Base-by-base conservation (phyloP, 345 rosid genomes). In the Cardiospermum halicacabum region DNA sequence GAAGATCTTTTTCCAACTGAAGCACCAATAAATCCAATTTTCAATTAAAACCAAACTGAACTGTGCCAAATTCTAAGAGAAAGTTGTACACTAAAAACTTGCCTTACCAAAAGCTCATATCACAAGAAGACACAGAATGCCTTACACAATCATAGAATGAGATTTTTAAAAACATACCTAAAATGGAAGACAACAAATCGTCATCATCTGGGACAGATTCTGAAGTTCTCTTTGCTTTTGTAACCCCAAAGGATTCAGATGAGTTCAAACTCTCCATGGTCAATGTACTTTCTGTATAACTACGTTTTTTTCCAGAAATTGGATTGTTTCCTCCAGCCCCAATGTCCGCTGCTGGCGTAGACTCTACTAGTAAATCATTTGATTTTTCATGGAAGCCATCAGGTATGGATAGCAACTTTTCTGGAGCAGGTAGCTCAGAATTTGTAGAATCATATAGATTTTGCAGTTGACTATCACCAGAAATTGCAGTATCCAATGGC, bases 171-270 rank as follows among this genome's bases (percentile, higher is more conserved):
- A 3, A 55, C 19, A 51, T 91, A 95, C 99, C 98, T 84, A 95
- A 72, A 76, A 95, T 95, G 60, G 99, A 95, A 74, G 98, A 91
- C 51, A 95, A 69, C 72, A 95, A 68, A 70, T 94, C 99, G 65
- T 95, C 92, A 62, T 95, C 99, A 72, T 88, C 96, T 61, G 99
- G 99, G 80, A 95, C 60, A 45, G 87, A 87, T 39, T 76, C 86
- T 30, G 70, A 78, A 11, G 81, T 87, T 82, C 78, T 79, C 78
- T 77, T 81, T n/a, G 85, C 81, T 61, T 42, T 76, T 30, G 74
- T 72, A 69, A 75, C 72, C 58, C 82, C 94, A 69, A 79, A 85
- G 58, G 98, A 85, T 74, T 85, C 94, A 31, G 77, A 74, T 42
- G 89, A 81, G 62, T 86, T 80, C 71, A 84, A 69, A 77, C 86